A percentile compares a stretch with the other conserved stretches of the same genome.
Evolutionary conservation across 1,284 basidiomycete genomes (phyloP).

Genomic region (Kalmanozyma brasiliensis): DNA sequence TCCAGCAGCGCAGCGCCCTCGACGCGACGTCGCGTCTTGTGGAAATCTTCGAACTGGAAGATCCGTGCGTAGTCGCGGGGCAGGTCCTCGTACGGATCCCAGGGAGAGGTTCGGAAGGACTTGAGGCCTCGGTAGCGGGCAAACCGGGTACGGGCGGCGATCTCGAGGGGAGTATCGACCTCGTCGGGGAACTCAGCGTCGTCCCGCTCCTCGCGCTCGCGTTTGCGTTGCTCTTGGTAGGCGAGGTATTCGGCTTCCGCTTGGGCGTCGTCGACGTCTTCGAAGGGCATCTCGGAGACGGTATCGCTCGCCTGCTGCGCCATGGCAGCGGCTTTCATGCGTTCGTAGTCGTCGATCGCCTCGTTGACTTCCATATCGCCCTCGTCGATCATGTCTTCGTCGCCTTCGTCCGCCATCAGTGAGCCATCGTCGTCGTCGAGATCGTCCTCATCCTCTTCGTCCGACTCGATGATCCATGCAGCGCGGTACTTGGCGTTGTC

Average conservation of each 20-base stretch:
- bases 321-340: conserved; percentile 76
- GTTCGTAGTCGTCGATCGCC: conserved; percentile 83
- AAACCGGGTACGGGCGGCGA: conserved; percentile 86
- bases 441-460: conserved; percentile 58
- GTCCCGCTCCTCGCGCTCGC: conserved; percentile 79
- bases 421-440: conserved; percentile 76
- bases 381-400: conserved; percentile 77
- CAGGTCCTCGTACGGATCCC: conserved; percentile 97
- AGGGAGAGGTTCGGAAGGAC: conserved; percentile 92
- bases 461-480: conserved; percentile 65
- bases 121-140: conserved; percentile 90
- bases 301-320: conserved; percentile 59
- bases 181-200: conserved; percentile 93
- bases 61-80: conserved; percentile 93
- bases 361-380: conserved; percentile 77
- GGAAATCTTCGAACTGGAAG: conserved; percentile 96
- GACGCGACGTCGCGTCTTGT: conserved; percentile 82
- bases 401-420: conserved; percentile 78
- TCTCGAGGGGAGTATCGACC: conserved; percentile 91
- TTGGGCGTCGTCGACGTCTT: conserved; percentile 71
- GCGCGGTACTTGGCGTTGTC: conserved; percentile 63
- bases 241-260: conserved; percentile 73
- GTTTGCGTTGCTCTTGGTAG: conserved; percentile 81
- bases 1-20: conserved; percentile 65
- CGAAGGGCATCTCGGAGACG: conserved; percentile 35